Conservation (phyloP, 1,284 basidiomycete species). For the Cutaneotrichosporon mucoides region DNA sequence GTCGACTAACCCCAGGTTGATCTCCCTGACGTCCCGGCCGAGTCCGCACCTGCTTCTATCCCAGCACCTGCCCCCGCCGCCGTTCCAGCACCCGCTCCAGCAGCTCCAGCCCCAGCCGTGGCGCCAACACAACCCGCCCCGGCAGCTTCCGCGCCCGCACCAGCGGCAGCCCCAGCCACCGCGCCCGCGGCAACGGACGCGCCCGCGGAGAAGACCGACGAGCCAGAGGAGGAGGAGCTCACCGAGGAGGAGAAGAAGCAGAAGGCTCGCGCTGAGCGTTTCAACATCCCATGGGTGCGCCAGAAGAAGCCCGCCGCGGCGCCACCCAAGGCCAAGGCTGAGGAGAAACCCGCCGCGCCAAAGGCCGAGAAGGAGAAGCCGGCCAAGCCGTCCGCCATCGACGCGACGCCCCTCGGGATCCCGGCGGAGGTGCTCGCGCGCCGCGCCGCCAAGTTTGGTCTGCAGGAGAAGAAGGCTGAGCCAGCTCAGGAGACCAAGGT, state of each 20-base stretch:
- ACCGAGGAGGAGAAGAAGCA: slow-evolving; percentile 44
- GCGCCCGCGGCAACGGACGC: neutral
- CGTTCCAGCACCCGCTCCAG: neutral
- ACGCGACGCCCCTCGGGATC: slow-evolving; percentile 31
- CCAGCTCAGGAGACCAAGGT: slow-evolving; percentile 16
- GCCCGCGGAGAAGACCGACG: slow-evolving; percentile 1
- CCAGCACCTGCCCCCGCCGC: neutral
- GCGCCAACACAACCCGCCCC: neutral
- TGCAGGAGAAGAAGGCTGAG: slow-evolving; percentile 34
- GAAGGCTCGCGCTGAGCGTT: slow-evolving; percentile 46
- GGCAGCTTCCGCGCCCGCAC: neutral
- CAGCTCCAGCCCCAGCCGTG: neutral
- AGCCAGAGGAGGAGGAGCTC: slow-evolving; percentile 16
- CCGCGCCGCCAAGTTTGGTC: slow-evolving; percentile 45
- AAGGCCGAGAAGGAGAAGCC: slow-evolving; percentile 8
- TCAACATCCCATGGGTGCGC: slow-evolving; percentile 43
- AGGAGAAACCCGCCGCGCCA: slow-evolving; percentile 4
- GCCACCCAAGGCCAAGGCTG: slow-evolving; percentile 5
- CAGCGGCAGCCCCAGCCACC: neutral
- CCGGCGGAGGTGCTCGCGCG: slow-evolving; percentile 41
- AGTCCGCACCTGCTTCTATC: neutral
- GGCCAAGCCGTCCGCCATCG: slow-evolving; percentile 31
- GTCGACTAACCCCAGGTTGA: slow-evolving; percentile 2
- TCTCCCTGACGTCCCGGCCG: slow-evolving; percentile 5
- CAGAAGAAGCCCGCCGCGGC: slow-evolving; percentile 12